Evolutionary conservation across 2,329 filamentous ascomycete genomes (phyloP).

Genomic region (Neonectria neomacrospora): DNA sequence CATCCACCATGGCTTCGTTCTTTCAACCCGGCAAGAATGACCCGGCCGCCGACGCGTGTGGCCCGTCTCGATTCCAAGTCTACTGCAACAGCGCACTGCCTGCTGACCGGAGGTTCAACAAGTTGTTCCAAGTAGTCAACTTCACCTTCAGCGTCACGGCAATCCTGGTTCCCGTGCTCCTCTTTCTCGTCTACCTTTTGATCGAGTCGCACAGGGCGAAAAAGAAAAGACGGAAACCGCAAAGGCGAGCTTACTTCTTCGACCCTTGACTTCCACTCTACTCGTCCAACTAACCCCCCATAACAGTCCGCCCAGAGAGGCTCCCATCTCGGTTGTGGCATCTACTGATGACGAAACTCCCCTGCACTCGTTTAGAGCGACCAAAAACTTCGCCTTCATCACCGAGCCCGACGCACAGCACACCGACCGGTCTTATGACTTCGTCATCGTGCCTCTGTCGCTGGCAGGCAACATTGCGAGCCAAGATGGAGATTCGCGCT

Average conservation of each 20-base stretch:
- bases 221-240: neutral
- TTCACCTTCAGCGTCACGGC: slow-evolving; percentile 12
- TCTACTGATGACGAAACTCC: neutral
- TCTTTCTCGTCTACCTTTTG: slow-evolving; percentile 8
- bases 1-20: slow-evolving; percentile 20
- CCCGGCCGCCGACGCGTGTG: slow-evolving; percentile 13
- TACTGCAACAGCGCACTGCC: slow-evolving; percentile 24
- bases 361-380: slow-evolving; percentile 18
- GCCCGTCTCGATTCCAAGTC: slow-evolving; percentile 6
- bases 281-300: neutral
- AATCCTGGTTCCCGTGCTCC: slow-evolving; percentile 10
- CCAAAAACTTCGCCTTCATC: slow-evolving; percentile 15
- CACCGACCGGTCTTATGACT: slow-evolving; percentile 12
- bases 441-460: slow-evolving; percentile 23
- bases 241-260: neutral
- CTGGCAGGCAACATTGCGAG: slow-evolving; percentile 15
- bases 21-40: slow-evolving; percentile 23
- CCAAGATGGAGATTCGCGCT: slow-evolving; percentile 13
- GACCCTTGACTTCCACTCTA: too few relatives aligned
- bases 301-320: neutral
- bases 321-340: neutral
- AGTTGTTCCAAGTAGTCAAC: slow-evolving; percentile 17
- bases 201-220: neutral
- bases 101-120: neutral
- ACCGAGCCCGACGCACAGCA: slow-evolving; percentile 8